Percentiles rank a stretch among this genome's conserved stretches.
Evolutionary conservation across 1,284 basidiomycete genomes (phyloP).

Genomic region (Moniliophthora roreri): DNA sequence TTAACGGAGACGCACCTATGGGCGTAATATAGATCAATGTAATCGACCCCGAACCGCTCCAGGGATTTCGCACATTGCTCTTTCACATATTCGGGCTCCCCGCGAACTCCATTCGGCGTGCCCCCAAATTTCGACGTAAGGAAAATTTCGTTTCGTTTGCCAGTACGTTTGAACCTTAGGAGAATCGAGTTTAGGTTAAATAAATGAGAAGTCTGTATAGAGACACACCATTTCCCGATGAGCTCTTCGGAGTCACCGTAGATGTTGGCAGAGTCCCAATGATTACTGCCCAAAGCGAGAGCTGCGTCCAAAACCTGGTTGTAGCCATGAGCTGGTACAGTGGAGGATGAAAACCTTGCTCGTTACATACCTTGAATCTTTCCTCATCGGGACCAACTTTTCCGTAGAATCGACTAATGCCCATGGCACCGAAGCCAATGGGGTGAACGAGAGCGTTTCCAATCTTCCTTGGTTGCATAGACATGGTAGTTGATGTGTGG

Average conservation of each 20-base stretch:
- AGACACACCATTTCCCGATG: conserved; percentile 37
- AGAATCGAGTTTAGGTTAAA: neutral
- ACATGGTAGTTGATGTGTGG: too few relatives aligned
- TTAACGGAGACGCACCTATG: conserved; percentile 8
- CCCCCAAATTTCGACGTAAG: conserved; percentile 53
- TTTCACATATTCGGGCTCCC: conserved; percentile 27
- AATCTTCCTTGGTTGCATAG: conserved; percentile 17
- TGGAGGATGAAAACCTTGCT: neutral
- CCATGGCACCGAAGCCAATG: conserved; percentile 25
- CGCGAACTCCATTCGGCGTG: conserved; percentile 19
- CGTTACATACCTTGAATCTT: conserved; percentile 19
- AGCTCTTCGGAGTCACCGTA: conserved; percentile 39
- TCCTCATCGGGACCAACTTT: conserved; percentile 17
- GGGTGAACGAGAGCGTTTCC: conserved; percentile 20
- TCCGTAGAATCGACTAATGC: conserved; percentile 20
- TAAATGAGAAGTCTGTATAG: neutral
- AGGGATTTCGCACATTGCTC: conserved; percentile 13
- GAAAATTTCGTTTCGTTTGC: conserved; percentile 45
- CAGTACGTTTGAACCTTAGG: conserved; percentile 43
- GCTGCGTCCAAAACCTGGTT: conserved; percentile 35
- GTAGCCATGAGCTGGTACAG: neutral
- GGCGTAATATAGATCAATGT: conserved; percentile 16
- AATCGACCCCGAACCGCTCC: conserved; percentile 10
- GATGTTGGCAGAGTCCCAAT: conserved; percentile 38
- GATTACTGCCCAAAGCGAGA: conserved; percentile 32